Conservation (phyloP, 2,329 filamentous ascomycete species). For the Tolypocladium sp. region DNA sequence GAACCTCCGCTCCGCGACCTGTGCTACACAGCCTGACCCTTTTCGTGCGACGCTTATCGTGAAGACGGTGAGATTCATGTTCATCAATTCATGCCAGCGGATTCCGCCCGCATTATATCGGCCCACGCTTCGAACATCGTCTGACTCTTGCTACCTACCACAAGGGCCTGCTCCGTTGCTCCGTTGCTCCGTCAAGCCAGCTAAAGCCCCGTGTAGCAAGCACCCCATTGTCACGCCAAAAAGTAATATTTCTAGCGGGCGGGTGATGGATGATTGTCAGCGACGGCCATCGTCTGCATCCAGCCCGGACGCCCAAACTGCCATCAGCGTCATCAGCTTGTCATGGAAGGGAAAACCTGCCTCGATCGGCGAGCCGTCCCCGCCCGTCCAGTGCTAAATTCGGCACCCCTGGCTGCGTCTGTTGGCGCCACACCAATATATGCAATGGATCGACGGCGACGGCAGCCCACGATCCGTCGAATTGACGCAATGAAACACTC, state of each 20-base stretch:
- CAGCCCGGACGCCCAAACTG: not conserved
- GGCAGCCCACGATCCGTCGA: not conserved
- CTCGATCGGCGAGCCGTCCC: not conserved
- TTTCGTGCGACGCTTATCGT: not conserved
- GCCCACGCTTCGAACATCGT: not conserved
- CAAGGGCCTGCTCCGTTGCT: not conserved
- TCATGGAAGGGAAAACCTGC: not conserved
- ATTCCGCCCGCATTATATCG: not conserved
- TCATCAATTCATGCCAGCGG: not conserved
- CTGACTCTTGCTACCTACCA: not conserved
- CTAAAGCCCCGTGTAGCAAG: not conserved
- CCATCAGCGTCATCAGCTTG: not conserved
- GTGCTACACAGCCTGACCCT: not conserved
- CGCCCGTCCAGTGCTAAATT: not conserved
- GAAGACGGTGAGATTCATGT: not conserved
- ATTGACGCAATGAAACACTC: not conserved
- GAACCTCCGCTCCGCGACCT: not conserved
- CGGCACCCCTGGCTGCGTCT: not conserved
- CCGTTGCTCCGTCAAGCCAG: not conserved
- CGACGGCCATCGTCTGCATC: not conserved
- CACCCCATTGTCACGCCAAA: not conserved
- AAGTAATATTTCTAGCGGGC: not conserved
- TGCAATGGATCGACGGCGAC: not conserved
- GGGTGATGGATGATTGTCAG: not conserved
- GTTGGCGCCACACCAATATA: not conserved